phyloP scores from a whole-genome alignment of 2,329 filamentous ascomycete species.

The Diplodia seriata region DNA sequence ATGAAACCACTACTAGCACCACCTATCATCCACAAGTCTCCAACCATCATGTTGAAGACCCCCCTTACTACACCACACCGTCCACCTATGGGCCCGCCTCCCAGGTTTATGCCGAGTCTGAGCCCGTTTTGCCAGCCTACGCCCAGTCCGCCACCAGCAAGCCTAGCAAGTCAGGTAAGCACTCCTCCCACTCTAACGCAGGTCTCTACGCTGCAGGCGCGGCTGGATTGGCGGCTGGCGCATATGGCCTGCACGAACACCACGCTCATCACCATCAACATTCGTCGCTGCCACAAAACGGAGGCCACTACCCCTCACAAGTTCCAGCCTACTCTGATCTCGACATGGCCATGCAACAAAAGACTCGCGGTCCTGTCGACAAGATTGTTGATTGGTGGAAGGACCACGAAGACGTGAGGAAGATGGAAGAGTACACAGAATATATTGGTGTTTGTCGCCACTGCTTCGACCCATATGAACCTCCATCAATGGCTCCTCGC shows the following conservation, averaged over 20 bases:
- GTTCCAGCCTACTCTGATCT: slow-evolving; percentile 13
- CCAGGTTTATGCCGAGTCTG: slow-evolving; percentile 37
- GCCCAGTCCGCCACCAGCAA: slow-evolving; percentile 45
- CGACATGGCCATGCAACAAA: slow-evolving; percentile 57
- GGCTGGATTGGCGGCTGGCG: slow-evolving; percentile 54
- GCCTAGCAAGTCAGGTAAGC: slow-evolving; percentile 52
- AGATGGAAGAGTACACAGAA: slow-evolving; percentile 72
- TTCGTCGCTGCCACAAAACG: slow-evolving; percentile 38
- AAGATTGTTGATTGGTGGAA: slow-evolving; percentile 67
- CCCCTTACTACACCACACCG: slow-evolving; percentile 1
- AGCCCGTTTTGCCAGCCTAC: slow-evolving; percentile 38
- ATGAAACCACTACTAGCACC: slow-evolving; percentile 26
- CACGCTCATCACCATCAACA: slow-evolving; percentile 39
- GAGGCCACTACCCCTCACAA: slow-evolving; percentile 13
- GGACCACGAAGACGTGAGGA: slow-evolving; percentile 68
- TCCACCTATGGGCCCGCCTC: slow-evolving; percentile 8
- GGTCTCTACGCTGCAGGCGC: slow-evolving; percentile 56
- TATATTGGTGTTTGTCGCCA: slow-evolving; percentile 70
- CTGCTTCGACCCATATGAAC: slow-evolving; percentile 68
- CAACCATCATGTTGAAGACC: slow-evolving; percentile 29
- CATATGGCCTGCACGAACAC: slow-evolving; percentile 54
- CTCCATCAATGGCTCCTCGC: slow-evolving; percentile 63
- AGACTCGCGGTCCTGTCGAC: slow-evolving; percentile 63
- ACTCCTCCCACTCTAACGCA: slow-evolving; percentile 52
- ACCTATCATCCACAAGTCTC: slow-evolving; percentile 42